A percentile compares a stretch with the other conserved stretches of the same genome.
These are phyloP conservation scores for Saksenaea vasiformis DNA, from an alignment of 371 early-diverging fungal genomes.

Conservation along the genomic window DNA sequence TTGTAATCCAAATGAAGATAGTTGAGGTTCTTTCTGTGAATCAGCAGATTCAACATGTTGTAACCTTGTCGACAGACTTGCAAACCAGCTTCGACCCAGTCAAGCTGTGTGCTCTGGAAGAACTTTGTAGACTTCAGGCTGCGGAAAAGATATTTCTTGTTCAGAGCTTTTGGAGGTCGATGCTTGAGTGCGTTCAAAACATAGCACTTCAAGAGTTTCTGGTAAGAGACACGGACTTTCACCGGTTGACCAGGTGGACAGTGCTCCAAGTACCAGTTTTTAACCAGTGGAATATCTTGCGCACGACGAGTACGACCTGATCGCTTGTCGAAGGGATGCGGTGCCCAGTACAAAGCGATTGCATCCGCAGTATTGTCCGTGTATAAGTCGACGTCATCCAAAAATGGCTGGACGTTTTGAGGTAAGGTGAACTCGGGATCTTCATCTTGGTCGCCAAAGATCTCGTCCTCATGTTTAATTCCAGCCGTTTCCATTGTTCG, in stretches of 20 bases:
- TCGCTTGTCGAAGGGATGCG: slow-evolving; percentile 94
- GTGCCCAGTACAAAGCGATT: slow-evolving; percentile 96
- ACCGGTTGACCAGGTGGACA: slow-evolving; percentile 93
- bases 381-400: slow-evolving; percentile 77
- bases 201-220: slow-evolving; percentile 91
- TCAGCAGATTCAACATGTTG: slow-evolving; percentile 97
- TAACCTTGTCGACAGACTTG: slow-evolving; percentile 98
- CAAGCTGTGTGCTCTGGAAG: slow-evolving; percentile 96
- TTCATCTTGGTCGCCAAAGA: slow-evolving; percentile 84
- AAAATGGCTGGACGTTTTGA: slow-evolving; percentile 79
- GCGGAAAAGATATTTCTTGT: slow-evolving; percentile 92
- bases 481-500: slow-evolving; percentile 63
- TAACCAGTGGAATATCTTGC: slow-evolving; percentile 93
- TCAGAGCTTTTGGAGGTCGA: slow-evolving; percentile 85
- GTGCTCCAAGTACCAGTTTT: slow-evolving; percentile 97
- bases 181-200: slow-evolving; percentile 89
- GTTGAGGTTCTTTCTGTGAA: slow-evolving; percentile 97
- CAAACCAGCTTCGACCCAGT: slow-evolving; percentile 99
- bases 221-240: slow-evolving; percentile 98
- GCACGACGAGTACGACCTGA: slow-evolving; percentile 94
- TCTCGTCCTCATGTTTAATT: slow-evolving; percentile 76
- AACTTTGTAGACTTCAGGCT: slow-evolving; percentile 96
- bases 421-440: slow-evolving; percentile 81
- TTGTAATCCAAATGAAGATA: slow-evolving; percentile 98
- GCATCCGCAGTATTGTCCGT: slow-evolving; percentile 93